These are phyloP conservation scores for Teunomyces lycoperdinae DNA, from an alignment of 805 yeast genomes.

Conservation along the genomic window DNA sequence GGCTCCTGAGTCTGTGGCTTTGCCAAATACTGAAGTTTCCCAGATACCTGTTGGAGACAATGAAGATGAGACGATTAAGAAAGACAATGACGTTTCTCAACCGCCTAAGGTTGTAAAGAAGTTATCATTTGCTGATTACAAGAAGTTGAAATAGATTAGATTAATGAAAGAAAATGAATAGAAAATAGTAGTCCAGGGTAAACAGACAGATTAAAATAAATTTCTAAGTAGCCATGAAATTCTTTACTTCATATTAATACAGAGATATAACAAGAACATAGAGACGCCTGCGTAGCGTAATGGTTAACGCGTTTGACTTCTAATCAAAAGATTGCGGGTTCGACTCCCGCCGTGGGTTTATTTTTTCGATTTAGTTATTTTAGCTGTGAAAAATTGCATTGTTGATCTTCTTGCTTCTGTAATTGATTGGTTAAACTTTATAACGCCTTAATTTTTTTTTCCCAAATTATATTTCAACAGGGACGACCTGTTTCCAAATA, in stretches of 20 bases:
- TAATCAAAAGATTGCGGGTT: slow-evolving; percentile 23
- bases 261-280: neutral
- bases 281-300: slow-evolving; percentile 17
- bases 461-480: neutral
- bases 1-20: neutral
- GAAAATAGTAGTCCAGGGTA: neutral
- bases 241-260: neutral
- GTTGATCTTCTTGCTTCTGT: neutral
- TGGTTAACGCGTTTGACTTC: slow-evolving; percentile 24
- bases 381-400: neutral
- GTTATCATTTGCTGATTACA: slow-evolving; percentile 73
- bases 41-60: neutral
- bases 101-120: slow-evolving; percentile 42
- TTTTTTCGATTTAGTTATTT: neutral
- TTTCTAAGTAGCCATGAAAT: too few species aligned
- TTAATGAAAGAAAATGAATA: neutral
- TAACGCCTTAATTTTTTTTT: neutral
- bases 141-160: slow-evolving; percentile 49
- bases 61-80: neutral
- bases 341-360: slow-evolving; percentile 23
- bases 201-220: neutral
- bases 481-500: neutral
- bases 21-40: neutral
- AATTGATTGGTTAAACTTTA: neutral
- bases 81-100: neutral